Evolutionary conservation across 192 early-diverging fungal species (phyloP).

Genomic region (Globomyces pollinis-pini): DNA sequence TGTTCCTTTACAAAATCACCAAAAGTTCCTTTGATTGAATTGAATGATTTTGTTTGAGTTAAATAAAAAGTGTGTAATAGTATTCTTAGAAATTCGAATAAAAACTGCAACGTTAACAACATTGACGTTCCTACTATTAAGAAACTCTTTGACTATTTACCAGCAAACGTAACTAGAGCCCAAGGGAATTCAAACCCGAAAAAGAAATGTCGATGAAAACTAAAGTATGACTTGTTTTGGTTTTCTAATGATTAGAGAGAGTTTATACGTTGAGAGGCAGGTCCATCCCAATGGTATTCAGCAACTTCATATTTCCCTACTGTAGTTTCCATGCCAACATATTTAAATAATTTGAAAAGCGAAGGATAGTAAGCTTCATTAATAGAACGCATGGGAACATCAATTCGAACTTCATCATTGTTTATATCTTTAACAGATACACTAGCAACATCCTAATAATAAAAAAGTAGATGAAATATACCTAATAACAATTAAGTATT

Average conservation of each 20-base stretch:
- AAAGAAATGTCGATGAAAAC: background rate
- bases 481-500: too few relatives aligned
- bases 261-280: background rate
- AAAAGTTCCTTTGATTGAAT: constrained; percentile 1
- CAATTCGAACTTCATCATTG: constrained; percentile 30
- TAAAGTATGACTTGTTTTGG: constrained; percentile 4
- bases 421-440: constrained; percentile 9
- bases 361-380: constrained; percentile 31
- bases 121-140: background rate
- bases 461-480: constrained; percentile 22
- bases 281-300: background rate
- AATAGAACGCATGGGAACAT: constrained; percentile 48
- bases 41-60: background rate
- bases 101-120: background rate
- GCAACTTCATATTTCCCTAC: background rate
- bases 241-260: background rate
- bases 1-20: constrained; percentile 6
- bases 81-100: constrained; percentile 8
- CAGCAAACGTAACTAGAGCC: too few relatives aligned
- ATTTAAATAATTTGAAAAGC: constrained; percentile 27
- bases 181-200: background rate
- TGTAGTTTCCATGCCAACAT: constrained; percentile 13
- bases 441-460: constrained; percentile 11
- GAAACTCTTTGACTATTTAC: too few relatives aligned
- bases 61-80: constrained; percentile 3